Evolutionary conservation across 106 monocot species (phyloP), one percentile per base, ranked within the genome.

Genomic region (Acorus gramineus): DNA sequence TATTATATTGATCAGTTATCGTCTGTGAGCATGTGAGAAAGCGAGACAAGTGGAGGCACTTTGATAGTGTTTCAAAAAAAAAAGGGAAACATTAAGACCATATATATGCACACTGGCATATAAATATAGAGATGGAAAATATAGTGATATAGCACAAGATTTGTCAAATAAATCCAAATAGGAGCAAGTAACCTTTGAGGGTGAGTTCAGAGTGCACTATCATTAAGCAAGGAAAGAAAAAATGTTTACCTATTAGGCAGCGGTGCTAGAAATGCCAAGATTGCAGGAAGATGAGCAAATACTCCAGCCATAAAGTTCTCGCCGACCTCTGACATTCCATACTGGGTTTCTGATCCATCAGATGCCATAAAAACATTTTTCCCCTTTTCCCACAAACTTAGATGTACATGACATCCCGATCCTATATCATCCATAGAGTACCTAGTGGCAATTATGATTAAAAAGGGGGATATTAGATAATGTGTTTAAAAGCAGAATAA

Each of bases 271-370:
- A 99, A 79, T 65, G 98, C 84, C 13, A 99, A 84, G 62, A 99
- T 89, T 56, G 98, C 74, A 49, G 98, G 84, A 70, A 99, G 89
- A 84, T 99, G 98, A 59, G 80, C n/a, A 52, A 81, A 73, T 72
- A 99, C 92, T 62, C 98, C 98, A 12, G 98, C 91, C 92, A 99
- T 75, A 64, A 99, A 99, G 5, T 84, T 66, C 67, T 92, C 85
- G 65, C 98, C 98, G 60, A 86, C 59, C 47, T 68, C 79, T 67
- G 98, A 92, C 84, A 99, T 92, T 68, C 98, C 98, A 78, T 99
- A 64, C 52, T 10, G 75, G 72, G 70, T 79, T 64, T 75, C 62
- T 72, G 83, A 78, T 48, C 47, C 62, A 49, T 73, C 77, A 65
- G 91, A 83, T 71, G 81, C 92, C 81, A 89, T 89, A 70, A 86